Conservation (phyloP, 164 flowering plant species). For the Magnolia kwangsiensis region DNA sequence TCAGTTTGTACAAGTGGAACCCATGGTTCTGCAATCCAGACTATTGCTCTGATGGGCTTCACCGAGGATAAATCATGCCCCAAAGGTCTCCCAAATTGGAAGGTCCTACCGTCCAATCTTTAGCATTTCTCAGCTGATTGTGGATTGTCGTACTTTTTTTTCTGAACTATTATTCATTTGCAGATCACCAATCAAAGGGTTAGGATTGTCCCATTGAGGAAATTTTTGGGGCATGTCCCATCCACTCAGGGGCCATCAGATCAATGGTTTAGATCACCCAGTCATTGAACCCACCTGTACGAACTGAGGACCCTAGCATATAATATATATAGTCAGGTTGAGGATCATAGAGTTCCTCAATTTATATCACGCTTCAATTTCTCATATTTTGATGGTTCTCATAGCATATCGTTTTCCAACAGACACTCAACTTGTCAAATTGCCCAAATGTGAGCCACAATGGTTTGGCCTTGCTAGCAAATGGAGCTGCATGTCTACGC, state of each 20-base stretch:
- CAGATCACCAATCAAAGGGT: background rate
- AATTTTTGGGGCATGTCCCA: background rate
- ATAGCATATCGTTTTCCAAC: conserved; percentile 12
- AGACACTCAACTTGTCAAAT: conserved; percentile 75
- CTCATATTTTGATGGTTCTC: background rate
- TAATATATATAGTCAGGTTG: background rate
- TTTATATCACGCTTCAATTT: background rate
- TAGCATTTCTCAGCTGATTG: background rate
- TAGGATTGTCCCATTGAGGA: background rate
- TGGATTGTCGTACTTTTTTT: background rate
- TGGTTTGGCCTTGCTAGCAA: conserved; percentile 62
- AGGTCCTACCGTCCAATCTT: background rate
- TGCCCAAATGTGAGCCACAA: conserved; percentile 57
- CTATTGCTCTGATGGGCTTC: too few species aligned
- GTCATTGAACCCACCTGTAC: background rate
- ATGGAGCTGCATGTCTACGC: conserved; percentile 39
- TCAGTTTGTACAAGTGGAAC: too few species aligned
- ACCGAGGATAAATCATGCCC: too few species aligned
- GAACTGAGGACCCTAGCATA: background rate
- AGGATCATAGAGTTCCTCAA: background rate
- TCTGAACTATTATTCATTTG: background rate
- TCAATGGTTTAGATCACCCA: background rate
- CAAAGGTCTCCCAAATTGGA: background rate
- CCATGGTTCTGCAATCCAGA: too few species aligned
- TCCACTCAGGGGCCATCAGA: background rate